Conservation (phyloP, 371 early-diverging fungal genomes). For the Rhizopus sp. region DNA sequence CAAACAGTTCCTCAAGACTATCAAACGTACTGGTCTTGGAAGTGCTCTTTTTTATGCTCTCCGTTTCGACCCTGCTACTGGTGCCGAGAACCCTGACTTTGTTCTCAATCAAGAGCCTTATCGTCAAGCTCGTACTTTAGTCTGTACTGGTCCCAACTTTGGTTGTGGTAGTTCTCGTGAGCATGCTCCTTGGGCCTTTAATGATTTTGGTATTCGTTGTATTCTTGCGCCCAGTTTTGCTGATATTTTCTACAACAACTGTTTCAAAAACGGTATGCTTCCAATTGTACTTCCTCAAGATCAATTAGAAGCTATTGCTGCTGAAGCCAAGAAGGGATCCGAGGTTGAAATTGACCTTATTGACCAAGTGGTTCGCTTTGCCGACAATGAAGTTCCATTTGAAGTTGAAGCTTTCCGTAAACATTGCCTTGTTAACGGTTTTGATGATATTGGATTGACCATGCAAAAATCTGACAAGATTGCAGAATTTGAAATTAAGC, state of each 20-base stretch:
- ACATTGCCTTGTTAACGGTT: conserved; percentile 65
- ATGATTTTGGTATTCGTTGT: conserved; percentile 72
- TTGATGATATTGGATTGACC: conserved; percentile 75
- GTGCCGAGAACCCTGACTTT: conserved; percentile 54
- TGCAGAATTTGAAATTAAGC: conserved; percentile 52
- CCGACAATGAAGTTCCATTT: conserved; percentile 46
- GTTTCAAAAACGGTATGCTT: conserved; percentile 75
- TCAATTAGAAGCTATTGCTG: conserved; percentile 43
- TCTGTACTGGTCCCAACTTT: conserved; percentile 68
- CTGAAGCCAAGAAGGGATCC: conserved; percentile 46
- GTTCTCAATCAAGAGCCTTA: conserved; percentile 63
- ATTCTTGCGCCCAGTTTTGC: conserved; percentile 71
- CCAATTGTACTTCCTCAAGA: conserved; percentile 50
- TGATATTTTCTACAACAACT: conserved; percentile 75
- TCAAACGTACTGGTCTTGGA: conserved; percentile 71
- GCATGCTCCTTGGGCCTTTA: conserved; percentile 77
- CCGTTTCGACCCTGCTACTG: conserved; percentile 55
- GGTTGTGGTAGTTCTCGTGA: conserved; percentile 75
- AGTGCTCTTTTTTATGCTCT: conserved; percentile 60
- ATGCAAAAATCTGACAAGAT: conserved; percentile 63
- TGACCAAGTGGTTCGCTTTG: conserved; percentile 45
- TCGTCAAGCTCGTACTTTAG: conserved; percentile 54
- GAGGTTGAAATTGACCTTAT: conserved; percentile 62
- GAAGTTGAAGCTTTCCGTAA: conserved; percentile 63
- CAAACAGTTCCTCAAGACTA: conserved; percentile 76